These are phyloP conservation scores for Dendrobium chrysotoxum DNA, from an alignment of 106 monocot species.

Conservation along the genomic window DNA sequence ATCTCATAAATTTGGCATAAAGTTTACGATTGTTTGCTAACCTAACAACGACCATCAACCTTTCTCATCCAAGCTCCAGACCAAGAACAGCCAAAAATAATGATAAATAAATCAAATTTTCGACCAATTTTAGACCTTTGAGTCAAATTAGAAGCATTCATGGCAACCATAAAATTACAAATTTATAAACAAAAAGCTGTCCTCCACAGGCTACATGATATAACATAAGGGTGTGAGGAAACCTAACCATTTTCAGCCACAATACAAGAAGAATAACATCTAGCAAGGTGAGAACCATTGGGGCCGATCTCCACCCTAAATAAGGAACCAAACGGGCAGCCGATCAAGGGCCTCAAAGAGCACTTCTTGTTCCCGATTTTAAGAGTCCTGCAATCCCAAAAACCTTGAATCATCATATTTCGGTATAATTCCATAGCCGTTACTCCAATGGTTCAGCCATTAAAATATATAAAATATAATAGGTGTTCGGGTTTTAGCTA, in stretches of 20 bases:
- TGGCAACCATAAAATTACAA: neutral
- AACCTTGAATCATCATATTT: neutral
- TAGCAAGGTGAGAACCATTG: constrained; percentile 33
- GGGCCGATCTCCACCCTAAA: constrained; percentile 57
- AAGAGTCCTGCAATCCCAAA: constrained; percentile 38
- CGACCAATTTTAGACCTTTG: neutral
- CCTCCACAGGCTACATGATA: neutral
- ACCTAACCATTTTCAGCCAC: constrained; percentile 9
- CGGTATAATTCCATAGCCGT: neutral
- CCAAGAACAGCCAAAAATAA: neutral
- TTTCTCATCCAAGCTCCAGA: neutral
- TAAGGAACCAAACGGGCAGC: constrained; percentile 82
- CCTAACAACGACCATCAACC: neutral
- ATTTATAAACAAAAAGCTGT: neutral
- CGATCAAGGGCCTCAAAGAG: constrained; percentile 62
- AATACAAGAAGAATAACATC: constrained; percentile 5
- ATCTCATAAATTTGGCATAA: neutral
- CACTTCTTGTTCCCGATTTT: constrained; percentile 93
- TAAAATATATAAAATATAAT: neutral
- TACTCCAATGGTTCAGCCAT: neutral
- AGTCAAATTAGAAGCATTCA: neutral
- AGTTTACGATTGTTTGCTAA: neutral
- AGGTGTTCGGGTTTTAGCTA: neutral
- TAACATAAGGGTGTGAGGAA: neutral
- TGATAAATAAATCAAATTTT: neutral